Conservation (phyloP, 495 filamentous ascomycete genomes). For the Poronia punctata region DNA sequence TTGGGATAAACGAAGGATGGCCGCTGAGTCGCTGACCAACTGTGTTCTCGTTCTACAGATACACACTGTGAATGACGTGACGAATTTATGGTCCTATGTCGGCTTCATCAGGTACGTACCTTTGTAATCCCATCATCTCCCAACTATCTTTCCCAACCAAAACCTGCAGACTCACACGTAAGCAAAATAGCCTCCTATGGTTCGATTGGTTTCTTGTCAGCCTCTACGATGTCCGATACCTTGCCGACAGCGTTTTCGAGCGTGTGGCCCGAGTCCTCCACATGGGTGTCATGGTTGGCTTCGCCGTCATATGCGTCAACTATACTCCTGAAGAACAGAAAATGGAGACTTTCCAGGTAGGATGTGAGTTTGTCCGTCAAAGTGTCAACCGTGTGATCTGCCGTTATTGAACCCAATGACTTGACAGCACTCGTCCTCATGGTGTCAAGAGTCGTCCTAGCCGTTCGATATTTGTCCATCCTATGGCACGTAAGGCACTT, state of each 20-base stretch:
- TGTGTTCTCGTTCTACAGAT: conserved; percentile 18
- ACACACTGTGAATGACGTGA: conserved; percentile 39
- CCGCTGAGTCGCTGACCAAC: neutral
- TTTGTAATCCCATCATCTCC: conserved; percentile 29
- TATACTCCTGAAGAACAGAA: conserved; percentile 34
- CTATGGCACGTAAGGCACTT: conserved; percentile 36
- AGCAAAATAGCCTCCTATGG: conserved; percentile 57
- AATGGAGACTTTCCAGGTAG: conserved; percentile 41
- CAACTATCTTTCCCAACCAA: conserved; percentile 35
- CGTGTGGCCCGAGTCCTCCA: conserved; percentile 53
- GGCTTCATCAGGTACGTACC: conserved; percentile 50
- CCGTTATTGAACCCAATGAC: neutral
- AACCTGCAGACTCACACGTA: too few relatives aligned
- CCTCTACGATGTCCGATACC: conserved; percentile 62
- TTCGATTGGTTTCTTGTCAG: conserved; percentile 64
- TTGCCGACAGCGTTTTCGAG: conserved; percentile 58
- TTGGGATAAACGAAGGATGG: too few relatives aligned
- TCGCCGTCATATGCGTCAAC: conserved; percentile 45
- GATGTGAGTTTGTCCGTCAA: conserved; percentile 19
- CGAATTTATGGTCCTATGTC: conserved; percentile 35
- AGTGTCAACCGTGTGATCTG: too few relatives aligned
- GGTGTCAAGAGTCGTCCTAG: conserved; percentile 47
- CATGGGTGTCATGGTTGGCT: conserved; percentile 56
- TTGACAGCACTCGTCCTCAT: conserved; percentile 46
- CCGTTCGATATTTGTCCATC: conserved; percentile 49